Evolutionary conservation across 495 filamentous ascomycete genomes (phyloP).

Genomic region (Parathielavia hyrcaniae): DNA sequence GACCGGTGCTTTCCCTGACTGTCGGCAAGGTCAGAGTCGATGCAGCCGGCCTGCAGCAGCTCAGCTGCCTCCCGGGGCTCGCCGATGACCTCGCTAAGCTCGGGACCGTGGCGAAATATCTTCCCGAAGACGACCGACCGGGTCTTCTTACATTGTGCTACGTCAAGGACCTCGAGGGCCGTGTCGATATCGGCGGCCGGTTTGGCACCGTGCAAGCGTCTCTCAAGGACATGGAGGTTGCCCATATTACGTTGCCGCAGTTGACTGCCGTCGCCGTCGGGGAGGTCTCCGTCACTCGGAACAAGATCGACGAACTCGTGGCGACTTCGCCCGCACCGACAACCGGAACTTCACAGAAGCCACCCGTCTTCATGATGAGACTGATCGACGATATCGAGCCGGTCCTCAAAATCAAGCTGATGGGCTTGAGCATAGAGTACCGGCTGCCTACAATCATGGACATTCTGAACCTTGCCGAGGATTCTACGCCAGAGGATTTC

Average conservation of each 20-base stretch:
- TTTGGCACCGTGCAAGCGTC: slow-evolving; percentile 58
- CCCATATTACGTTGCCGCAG: slow-evolving; percentile 78
- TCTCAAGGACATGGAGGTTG: slow-evolving; percentile 59
- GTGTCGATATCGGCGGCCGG: slow-evolving; percentile 53
- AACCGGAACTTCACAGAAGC: slow-evolving; percentile 44
- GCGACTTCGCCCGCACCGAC: slow-evolving; percentile 24
- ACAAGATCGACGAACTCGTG: slow-evolving; percentile 62
- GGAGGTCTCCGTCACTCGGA: slow-evolving; percentile 53
- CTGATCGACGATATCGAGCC: slow-evolving; percentile 95
- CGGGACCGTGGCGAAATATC: slow-evolving; percentile 84
- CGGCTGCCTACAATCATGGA: slow-evolving; percentile 74
- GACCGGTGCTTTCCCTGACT: slow-evolving; percentile 69
- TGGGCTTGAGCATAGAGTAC: slow-evolving; percentile 78
- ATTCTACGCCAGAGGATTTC: slow-evolving; percentile 64
- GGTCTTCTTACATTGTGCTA: slow-evolving; percentile 70
- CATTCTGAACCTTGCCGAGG: slow-evolving; percentile 61
- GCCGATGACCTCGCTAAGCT: slow-evolving; percentile 72
- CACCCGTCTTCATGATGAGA: slow-evolving; percentile 51
- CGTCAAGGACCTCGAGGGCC: slow-evolving; percentile 54
- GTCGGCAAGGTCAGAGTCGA: slow-evolving; percentile 54
- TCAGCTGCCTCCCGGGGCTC: slow-evolving; percentile 60
- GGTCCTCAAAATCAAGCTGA: slow-evolving; percentile 76
- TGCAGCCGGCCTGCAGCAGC: slow-evolving; percentile 52
- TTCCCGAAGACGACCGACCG: slow-evolving; percentile 92
- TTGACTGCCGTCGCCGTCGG: slow-evolving; percentile 70